These are phyloP conservation scores for Phlebiopsis gigantea DNA, from an alignment of 768 basidiomycete genomes.

Conservation along the genomic window DNA sequence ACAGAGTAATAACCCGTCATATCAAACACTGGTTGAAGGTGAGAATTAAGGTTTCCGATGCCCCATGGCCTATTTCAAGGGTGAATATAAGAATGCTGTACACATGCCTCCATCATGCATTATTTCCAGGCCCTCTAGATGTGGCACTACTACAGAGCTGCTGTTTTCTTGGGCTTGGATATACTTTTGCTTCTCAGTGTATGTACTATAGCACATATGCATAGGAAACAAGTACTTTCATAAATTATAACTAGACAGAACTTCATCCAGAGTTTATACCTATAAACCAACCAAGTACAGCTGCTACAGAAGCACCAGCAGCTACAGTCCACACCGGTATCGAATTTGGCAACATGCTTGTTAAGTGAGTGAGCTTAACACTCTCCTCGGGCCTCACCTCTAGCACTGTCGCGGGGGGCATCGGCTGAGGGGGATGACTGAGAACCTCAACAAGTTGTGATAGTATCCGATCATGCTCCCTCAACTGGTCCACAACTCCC, in stretches of 20 bases:
- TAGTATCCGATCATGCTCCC: conserved; percentile 38
- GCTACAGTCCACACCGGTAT: neutral
- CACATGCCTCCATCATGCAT: neutral
- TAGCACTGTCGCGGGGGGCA: neutral
- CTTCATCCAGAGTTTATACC: neutral
- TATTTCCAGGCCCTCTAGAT: neutral
- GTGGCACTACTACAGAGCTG: too few relatives aligned
- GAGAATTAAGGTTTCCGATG: too few relatives aligned
- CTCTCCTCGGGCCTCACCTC: neutral
- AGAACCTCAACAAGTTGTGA: conserved; percentile 24
- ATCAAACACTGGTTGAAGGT: too few relatives aligned
- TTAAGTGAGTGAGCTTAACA: neutral
- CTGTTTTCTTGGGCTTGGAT: too few relatives aligned
- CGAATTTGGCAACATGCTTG: neutral
- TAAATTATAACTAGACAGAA: neutral
- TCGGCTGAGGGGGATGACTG: neutral
- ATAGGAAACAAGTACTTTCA: neutral
- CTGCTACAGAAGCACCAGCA: neutral
- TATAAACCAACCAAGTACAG: neutral
- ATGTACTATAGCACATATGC: neutral
- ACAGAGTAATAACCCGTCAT: too few relatives aligned
- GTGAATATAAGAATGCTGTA: too few relatives aligned
- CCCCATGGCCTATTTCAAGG: too few relatives aligned
- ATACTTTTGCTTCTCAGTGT: neutral
- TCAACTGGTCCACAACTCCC: conserved; percentile 43